Evolutionary conservation across 192 early-diverging fungal species (phyloP).

Genomic region (Linnemannia schmuckeri): DNA sequence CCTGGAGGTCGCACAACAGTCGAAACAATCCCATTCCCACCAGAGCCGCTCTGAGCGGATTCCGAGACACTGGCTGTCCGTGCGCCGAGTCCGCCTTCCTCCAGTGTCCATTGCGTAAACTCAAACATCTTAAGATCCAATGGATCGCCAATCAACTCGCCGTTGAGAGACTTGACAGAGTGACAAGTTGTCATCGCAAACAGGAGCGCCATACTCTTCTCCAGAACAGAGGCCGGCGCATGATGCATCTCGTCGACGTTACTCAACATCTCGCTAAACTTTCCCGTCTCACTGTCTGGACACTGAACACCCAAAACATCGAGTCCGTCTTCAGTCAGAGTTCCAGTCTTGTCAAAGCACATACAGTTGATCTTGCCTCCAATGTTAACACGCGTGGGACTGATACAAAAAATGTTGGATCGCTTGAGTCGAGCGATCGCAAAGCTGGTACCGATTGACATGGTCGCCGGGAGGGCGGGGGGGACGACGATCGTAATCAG

Average conservation of each 20-base stretch:
- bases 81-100: constrained; percentile 79
- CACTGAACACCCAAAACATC: constrained; percentile 93
- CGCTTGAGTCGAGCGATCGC: constrained; percentile 88
- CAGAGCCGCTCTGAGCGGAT: background rate
- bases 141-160: constrained; percentile 94
- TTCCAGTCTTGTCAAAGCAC: constrained; percentile 99
- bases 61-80: constrained; percentile 19
- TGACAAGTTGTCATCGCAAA: constrained; percentile 85
- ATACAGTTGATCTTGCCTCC: constrained; percentile 96
- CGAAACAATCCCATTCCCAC: constrained; percentile 64
- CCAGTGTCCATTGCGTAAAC: constrained; percentile 93
- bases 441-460: constrained; percentile 98
- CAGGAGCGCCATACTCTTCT: constrained; percentile 54
- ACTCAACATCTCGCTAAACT: constrained; percentile 63
- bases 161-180: constrained; percentile 90
- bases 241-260: constrained; percentile 61
- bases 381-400: constrained; percentile 93
- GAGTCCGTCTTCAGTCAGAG: constrained; percentile 95
- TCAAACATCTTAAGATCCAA: constrained; percentile 99
- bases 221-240: constrained; percentile 20
- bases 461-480: constrained; percentile 96
- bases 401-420: constrained; percentile 91
- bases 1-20: constrained; percentile 92
- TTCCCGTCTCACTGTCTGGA: constrained; percentile 60
- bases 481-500: constrained; percentile 97